Percentiles rank a stretch among this genome's conserved stretches.
phyloP scores from a whole-genome alignment of 1,284 basidiomycete genomes.

The Trametes polyzona region DNA sequence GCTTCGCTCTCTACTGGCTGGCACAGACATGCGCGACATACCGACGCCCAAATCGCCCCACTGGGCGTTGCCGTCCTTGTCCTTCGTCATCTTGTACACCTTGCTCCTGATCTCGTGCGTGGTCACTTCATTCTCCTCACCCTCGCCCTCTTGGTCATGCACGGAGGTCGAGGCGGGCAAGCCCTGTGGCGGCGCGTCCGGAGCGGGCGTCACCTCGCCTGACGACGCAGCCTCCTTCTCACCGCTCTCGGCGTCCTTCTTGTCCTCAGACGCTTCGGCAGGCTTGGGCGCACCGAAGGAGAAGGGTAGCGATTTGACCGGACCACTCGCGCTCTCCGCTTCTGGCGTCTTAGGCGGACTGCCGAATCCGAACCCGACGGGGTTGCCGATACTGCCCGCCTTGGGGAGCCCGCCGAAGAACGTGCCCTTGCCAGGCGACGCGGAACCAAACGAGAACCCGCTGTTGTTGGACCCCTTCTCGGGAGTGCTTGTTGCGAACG shows the following conservation, averaged over 20 bases:
- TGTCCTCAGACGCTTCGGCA: conserved; percentile 19
- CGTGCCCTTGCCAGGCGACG: conserved; percentile 17
- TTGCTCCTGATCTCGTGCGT: conserved; percentile 63
- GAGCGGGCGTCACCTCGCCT: conserved; percentile 40
- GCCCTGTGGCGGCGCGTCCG: conserved; percentile 38
- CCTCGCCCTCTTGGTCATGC: conserved; percentile 74
- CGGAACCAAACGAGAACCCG: conserved; percentile 31
- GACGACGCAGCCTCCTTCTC: conserved; percentile 29
- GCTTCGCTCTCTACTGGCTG: background rate
- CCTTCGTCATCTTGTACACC: conserved; percentile 62
- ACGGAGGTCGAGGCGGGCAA: conserved; percentile 44
- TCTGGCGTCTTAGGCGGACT: conserved; percentile 41
- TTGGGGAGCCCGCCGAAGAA: conserved; percentile 24
- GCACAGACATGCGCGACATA: conserved; percentile 39
- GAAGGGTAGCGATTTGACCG: conserved; percentile 30
- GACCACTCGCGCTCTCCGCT: conserved; percentile 21
- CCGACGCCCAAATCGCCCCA: conserved; percentile 70
- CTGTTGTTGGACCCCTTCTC: conserved; percentile 19
- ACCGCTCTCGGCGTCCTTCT: conserved; percentile 23
- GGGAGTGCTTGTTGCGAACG: conserved; percentile 19
- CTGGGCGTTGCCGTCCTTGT: conserved; percentile 48
- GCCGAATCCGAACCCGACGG: conserved; percentile 62
- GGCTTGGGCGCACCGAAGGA: conserved; percentile 36
- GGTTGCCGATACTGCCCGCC: conserved; percentile 56
- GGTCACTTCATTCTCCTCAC: conserved; percentile 84